Evolutionary conservation across 2,329 filamentous ascomycete genomes (phyloP), one percentile per base, ranked within the genome.

Genomic region (Colletotrichum sp.): DNA sequence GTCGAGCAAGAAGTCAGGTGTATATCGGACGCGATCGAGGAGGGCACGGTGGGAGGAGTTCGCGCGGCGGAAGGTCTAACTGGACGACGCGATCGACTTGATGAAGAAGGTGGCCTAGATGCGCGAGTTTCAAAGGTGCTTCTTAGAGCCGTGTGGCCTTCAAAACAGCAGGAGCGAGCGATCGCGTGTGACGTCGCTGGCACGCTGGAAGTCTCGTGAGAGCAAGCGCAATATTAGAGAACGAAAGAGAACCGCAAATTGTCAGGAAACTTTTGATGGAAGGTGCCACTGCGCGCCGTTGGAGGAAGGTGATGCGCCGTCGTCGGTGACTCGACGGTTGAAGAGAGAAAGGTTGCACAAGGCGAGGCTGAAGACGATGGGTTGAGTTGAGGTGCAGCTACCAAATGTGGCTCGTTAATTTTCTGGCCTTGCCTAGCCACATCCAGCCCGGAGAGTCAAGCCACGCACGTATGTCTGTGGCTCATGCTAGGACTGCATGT

Each of bases 311-410:
- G 36, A 59, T 76, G 72, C 72, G 75, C 75, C 74, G 70, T 73
- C 75, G 66, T 65, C 73, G 69, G 60, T 34, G 72, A 76, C 75
- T 76, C 72, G 66, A 71, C 62, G 71, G 72, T 49, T 70, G 52
- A 52, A 36, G 66, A 59, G 67, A 67, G 67, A 74, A 65, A 77
- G 63, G 66, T 74, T 73, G 74, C 66, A 49, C 73, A 67, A 74
- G 68, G 59, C 76, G 64, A 78, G 76, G 76, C 76, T 78, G 76
- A 78, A 69, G 64, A 62, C 67, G 67, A 34, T 30, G n/a, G 44
- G n/a, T 52, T 39, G 57, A 36, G 71, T 34, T 66, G 34, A 66
- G 57, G 49, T 63, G 78, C 32, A n/a, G 28, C 21, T 32, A n/a
- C 76, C 73, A 71, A 76, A 66, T 55, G 72, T 73, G 69, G 69